Evolutionary conservation across 805 yeast species (phyloP), one percentile per base, ranked within the genome.

Genomic region (Priceomyces castillae): DNA sequence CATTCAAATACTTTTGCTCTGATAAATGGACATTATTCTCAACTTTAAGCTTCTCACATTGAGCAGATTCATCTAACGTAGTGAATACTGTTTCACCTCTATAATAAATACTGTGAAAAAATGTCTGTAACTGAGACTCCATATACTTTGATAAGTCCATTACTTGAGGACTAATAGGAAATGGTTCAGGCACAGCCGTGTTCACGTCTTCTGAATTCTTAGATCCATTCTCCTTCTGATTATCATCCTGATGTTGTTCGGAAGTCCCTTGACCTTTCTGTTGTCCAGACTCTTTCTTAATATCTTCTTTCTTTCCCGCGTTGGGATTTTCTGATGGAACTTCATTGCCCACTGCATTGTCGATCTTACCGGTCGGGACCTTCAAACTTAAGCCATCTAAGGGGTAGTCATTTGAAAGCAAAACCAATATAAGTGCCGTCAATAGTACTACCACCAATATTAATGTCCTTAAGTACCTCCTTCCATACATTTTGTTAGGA

Each of bases 1-100:
- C 62, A n/a, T 48, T 48, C 15, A 61, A 40, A 12, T 42, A 42
- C 10, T 30, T 34, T 28, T 51, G 56, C 1, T 35, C 25, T n/a
- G 54, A 48, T 0, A 59, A 46, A 7, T 46, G 34, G 10, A 60
- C 42, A 1, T 35, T 41, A n/a, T 40, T 40, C 19, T 48, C 47
- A 31, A 38, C 42, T 25, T 45, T 42, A 7, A 59, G 25, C 7
- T 34, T 31, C 19, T 47, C 30, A 42, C 65, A 60, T 25, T 37
- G 30, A 14, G 17, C 5, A 23, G 40, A 3, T 26, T 37, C 30
- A 22, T n/a, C 19, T 9, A 37, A 15, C 3, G 15, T n/a, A 3
- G 7, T 15, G 4, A 37, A 23, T 9, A 14, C 16, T 3, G 14
- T 17, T n/a, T 25, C 31, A 10, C 31, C 40, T 26, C 10, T 25